These are phyloP conservation scores for Aspergillus sclerotioniger DNA, from an alignment of 495 filamentous ascomycete genomes.

Conservation along the genomic window DNA sequence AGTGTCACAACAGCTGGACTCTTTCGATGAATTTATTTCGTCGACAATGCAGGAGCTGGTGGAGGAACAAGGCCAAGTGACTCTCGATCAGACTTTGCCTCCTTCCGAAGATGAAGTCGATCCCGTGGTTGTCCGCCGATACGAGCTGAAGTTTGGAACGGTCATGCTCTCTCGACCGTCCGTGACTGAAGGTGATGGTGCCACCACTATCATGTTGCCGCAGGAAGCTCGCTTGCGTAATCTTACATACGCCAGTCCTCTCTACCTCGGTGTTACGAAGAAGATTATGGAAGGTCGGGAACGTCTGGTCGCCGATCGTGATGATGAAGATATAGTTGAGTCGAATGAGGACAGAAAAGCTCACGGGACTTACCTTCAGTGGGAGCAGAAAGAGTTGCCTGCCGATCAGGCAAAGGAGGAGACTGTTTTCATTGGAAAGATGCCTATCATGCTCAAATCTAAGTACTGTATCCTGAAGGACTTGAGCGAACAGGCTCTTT, in stretches of 20 bases:
- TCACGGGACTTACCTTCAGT: constrained; percentile 47
- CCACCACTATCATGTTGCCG: constrained; percentile 74
- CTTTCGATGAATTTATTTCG: constrained; percentile 93
- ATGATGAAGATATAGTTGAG: constrained; percentile 49
- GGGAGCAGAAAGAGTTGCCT: constrained; percentile 53
- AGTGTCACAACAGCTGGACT: constrained; percentile 96
- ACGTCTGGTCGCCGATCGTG: constrained; percentile 54
- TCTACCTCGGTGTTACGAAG: constrained; percentile 82
- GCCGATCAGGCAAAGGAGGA: constrained; percentile 64
- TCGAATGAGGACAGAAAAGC: constrained; percentile 42
- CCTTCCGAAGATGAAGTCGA: constrained; percentile 63
- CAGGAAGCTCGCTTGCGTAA: constrained; percentile 94
- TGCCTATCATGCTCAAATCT: constrained; percentile 97
- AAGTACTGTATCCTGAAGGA: constrained; percentile 86
- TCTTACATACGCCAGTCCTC: constrained; percentile 87
- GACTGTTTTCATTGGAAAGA: constrained; percentile 82
- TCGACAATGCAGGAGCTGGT: constrained; percentile 92
- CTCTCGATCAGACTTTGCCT: constrained; percentile 82
- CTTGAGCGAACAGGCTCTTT: constrained; percentile 75
- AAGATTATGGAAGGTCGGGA: constrained; percentile 79
- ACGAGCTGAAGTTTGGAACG: constrained; percentile 88
- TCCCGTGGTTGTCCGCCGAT: constrained; percentile 77
- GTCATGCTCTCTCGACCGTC: constrained; percentile 80
- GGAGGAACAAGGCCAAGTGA: constrained; percentile 81
- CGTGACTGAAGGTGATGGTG: constrained; percentile 89